Percentiles rank a stretch among this genome's conserved stretches.
phyloP scores from a whole-genome alignment of 306 rosid species.

The Prunus mume region DNA sequence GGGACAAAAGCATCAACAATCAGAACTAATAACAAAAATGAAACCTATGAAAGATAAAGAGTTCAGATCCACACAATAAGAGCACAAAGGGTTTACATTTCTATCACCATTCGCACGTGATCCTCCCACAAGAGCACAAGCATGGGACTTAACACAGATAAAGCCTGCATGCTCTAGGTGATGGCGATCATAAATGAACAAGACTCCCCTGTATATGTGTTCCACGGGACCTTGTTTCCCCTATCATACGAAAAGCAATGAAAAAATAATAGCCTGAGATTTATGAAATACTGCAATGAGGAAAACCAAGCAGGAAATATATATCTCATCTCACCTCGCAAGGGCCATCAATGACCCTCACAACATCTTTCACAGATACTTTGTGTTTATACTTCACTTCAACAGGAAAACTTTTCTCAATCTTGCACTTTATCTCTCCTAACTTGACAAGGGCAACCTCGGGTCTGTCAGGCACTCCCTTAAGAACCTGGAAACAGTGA shows the following conservation, averaged over 20 bases:
- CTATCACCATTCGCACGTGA: constrained; percentile 81
- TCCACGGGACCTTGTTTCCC: constrained; percentile 99
- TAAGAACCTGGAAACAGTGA: constrained; percentile 68
- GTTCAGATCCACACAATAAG: constrained; percentile 2
- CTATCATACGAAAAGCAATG: constrained; percentile 32
- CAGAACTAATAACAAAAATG: constrained; percentile 1
- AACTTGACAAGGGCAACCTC: constrained; percentile 80
- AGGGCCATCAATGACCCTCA: constrained; percentile 85
- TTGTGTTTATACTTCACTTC: constrained; percentile 78
- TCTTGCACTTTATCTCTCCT: constrained; percentile 88
- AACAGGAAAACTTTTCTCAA: constrained; percentile 77
- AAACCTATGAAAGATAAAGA: background rate
- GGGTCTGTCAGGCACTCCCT: constrained; percentile 88
- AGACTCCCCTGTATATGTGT: constrained; percentile 83
- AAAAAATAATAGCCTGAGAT: constrained; percentile 4
- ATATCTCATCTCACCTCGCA: constrained; percentile 69
- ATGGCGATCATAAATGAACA: constrained; percentile 88
- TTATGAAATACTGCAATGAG: constrained; percentile 15
- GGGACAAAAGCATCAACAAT: constrained; percentile 5
- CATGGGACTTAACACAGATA: constrained; percentile 89
- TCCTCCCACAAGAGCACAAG: constrained; percentile 90
- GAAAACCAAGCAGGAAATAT: constrained; percentile 22
- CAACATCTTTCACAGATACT: constrained; percentile 78
- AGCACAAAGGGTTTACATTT: constrained; percentile 51
- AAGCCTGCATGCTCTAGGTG: constrained; percentile 99